Percentiles rank a stretch among this genome's conserved stretches.
These are phyloP conservation scores for Microbotryum silenes-acaulis DNA, from an alignment of 1,284 basidiomycete genomes.

Conservation along the genomic window DNA sequence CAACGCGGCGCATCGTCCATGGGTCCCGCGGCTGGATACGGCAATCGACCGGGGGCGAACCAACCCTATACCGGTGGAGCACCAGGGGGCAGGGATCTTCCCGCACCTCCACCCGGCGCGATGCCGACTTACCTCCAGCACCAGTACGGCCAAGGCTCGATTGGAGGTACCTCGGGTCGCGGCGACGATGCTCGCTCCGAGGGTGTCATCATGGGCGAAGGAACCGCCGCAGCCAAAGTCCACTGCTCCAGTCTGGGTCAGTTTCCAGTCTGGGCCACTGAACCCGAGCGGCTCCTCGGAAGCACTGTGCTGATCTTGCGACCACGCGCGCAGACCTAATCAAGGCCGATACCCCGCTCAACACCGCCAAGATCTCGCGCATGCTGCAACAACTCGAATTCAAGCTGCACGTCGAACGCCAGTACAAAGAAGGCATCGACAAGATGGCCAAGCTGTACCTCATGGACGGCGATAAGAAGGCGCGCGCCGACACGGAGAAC, in stretches of 20 bases:
- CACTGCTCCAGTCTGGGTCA: constrained; percentile 35
- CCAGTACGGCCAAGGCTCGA: constrained; percentile 14
- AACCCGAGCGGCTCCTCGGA: background rate
- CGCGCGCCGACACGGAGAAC: constrained; percentile 75
- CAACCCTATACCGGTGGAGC: too few relatives aligned
- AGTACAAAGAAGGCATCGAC: constrained; percentile 97
- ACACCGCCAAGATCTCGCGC: constrained; percentile 89
- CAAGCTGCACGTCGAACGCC: constrained; percentile 96
- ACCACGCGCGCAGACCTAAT: constrained; percentile 60
- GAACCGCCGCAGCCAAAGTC: constrained; percentile 14
- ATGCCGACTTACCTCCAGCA: constrained; percentile 20
- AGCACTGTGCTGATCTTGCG: background rate
- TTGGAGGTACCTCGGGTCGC: background rate
- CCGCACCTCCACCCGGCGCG: constrained; percentile 22
- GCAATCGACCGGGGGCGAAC: background rate
- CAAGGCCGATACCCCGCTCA: constrained; percentile 94
- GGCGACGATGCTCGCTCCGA: background rate
- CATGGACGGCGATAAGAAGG: constrained; percentile 91
- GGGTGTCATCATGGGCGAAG: background rate
- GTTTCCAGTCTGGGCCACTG: background rate
- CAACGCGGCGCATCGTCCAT: background rate
- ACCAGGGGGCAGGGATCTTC: constrained; percentile 4
- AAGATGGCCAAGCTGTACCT: constrained; percentile 76
- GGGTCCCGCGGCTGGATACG: background rate
- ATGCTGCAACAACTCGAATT: constrained; percentile 99